Evolutionary conservation across 1,139 yeast genomes (phyloP).

Genomic region (Candida tetrigidarum): DNA sequence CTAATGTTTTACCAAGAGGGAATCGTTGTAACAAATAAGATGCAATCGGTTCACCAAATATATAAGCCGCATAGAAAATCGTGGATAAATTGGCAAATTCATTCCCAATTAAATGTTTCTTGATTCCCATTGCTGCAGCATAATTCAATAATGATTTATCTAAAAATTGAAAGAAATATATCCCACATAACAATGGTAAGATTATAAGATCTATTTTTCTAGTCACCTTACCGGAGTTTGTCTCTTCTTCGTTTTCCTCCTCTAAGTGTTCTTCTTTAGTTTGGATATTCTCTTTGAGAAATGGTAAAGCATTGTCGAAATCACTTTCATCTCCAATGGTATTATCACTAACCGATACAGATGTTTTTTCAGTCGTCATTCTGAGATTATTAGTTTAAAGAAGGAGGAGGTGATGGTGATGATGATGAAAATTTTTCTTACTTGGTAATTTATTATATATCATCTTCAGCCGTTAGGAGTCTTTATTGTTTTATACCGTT

Average conservation of each 20-base stretch:
- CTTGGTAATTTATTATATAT: background rate
- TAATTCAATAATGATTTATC: conserved; percentile 50
- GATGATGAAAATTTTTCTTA: background rate
- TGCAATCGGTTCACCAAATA: conserved; percentile 50
- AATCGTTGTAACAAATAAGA: conserved; percentile 40
- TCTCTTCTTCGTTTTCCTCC: no score
- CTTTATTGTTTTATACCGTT: background rate
- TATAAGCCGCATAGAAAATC: conserved; percentile 48
- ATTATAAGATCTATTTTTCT: conserved; percentile 34
- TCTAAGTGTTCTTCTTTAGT: no score
- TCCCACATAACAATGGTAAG: conserved; percentile 38
- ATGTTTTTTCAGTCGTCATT: conserved; percentile 4
- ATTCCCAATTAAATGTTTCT: conserved; percentile 32
- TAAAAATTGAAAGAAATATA: conserved; percentile 48
- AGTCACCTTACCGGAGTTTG: conserved; percentile 17
- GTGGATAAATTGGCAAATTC: conserved; percentile 49
- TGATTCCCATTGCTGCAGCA: conserved; percentile 57
- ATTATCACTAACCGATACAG: background rate
- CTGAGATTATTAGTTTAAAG: background rate
- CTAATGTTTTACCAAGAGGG: conserved; percentile 44
- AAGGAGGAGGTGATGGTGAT: background rate
- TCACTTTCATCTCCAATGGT: conserved; percentile 8
- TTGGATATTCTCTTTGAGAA: conserved; percentile 12
- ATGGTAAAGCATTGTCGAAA: conserved; percentile 18
- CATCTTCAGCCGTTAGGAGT: background rate